Evolutionary conservation across 2,329 filamentous ascomycete genomes (phyloP).

Genomic region (Fusarium sarcochroum): DNA sequence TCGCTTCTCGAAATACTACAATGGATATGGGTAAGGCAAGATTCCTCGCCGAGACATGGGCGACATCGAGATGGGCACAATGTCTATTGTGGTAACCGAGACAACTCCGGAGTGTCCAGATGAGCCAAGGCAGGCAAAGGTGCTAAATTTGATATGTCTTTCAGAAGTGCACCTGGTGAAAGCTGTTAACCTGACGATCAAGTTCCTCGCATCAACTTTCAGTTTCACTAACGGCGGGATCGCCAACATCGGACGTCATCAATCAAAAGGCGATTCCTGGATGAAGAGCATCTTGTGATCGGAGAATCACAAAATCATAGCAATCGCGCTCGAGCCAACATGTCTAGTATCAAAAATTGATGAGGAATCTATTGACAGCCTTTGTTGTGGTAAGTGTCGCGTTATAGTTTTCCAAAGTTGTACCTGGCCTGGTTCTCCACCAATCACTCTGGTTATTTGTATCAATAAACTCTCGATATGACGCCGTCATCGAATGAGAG

Average conservation of each 20-base stretch:
- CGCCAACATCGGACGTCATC: conserved; percentile 24
- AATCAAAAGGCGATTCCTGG: not conserved
- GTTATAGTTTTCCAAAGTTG: conserved; percentile 22
- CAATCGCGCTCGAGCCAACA: not conserved
- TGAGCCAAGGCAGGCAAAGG: not conserved
- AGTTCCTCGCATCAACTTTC: conserved; percentile 27
- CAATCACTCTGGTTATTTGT: conserved; percentile 11
- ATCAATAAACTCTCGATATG: conserved; percentile 5
- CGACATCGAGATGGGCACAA: not conserved
- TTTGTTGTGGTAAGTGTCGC: conserved; percentile 6
- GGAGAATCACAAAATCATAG: not conserved
- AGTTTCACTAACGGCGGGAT: conserved; percentile 1
- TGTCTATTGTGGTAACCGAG: conserved; percentile 21
- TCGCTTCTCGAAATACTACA: not conserved
- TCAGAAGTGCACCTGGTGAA: not conserved
- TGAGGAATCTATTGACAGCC: conserved; percentile 22
- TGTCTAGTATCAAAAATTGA: conserved; percentile 1
- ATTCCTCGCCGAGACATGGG: not conserved
- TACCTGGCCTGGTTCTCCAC: conserved; percentile 8
- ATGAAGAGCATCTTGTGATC: conserved; percentile 4
- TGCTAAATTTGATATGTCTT: conserved; percentile 12
- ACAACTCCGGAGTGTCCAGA: conserved; percentile 14
- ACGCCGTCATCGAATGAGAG: conserved; percentile 10
- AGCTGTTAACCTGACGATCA: conserved; percentile 27
- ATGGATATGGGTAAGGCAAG: not conserved